Percentiles rank a stretch among this genome's conserved stretches.
Evolutionary conservation across 1,139 yeast genomes (phyloP).

Genomic region (Suhomyces taliae): DNA sequence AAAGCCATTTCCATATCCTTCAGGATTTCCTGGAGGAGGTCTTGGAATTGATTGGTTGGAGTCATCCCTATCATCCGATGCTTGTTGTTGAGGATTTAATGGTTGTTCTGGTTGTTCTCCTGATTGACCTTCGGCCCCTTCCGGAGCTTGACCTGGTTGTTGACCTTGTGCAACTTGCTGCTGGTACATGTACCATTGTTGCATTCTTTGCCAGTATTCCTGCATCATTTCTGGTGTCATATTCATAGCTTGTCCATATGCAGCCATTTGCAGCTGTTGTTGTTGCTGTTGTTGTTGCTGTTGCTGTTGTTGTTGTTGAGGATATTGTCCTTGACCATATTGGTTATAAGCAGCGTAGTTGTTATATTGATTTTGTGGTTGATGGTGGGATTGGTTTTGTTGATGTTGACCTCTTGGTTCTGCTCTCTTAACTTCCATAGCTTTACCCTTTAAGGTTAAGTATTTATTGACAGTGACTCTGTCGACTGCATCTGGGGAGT

Average conservation of each 20-base stretch:
- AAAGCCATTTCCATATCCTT: conserved; percentile 15
- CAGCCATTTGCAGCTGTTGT: conserved; percentile 16
- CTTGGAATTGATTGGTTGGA: conserved; percentile 4
- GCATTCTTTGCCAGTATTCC: conserved; percentile 86
- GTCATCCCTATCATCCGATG: conserved; percentile 20
- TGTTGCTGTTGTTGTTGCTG: conserved; percentile 24
- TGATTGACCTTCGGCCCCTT: conserved; percentile 30
- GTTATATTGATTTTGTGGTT: conserved; percentile 37
- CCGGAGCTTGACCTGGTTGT: conserved; percentile 13
- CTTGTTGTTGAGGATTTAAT: conserved; percentile 55
- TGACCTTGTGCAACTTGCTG: conserved; percentile 40
- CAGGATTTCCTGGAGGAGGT: conserved; percentile 15
- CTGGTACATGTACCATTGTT: conserved; percentile 68
- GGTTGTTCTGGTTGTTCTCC: conserved; percentile 50
- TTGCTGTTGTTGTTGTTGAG: conserved; percentile 29
- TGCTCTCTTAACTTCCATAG: conserved; percentile 97
- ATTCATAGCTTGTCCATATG: conserved; percentile 38
- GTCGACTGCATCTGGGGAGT: conserved; percentile 94
- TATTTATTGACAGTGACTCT: conserved; percentile 82
- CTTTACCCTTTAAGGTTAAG: conserved; percentile 80
- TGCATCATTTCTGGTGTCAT: conserved; percentile 85
- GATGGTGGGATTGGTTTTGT: conserved; percentile 36
- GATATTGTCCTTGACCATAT: conserved; percentile 32
- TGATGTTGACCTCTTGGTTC: conserved; percentile 76
- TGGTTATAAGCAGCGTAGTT: conserved; percentile 33